Evolutionary conservation across 2,329 filamentous ascomycete species (phyloP).

Genomic region (Cytospora chrysosperma): DNA sequence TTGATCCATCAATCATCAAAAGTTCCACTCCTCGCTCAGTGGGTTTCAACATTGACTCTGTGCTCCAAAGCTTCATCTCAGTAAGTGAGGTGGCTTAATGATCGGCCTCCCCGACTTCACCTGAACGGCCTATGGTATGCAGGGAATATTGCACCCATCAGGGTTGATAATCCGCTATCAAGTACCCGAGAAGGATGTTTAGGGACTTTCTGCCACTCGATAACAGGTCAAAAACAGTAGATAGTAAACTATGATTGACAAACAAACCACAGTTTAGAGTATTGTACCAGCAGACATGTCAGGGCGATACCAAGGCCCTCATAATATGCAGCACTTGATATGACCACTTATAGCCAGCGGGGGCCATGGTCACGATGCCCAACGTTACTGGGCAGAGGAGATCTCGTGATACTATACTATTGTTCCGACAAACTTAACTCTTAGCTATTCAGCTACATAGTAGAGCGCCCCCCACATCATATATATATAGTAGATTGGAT

Average conservation of each 20-base stretch:
- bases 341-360: not conserved
- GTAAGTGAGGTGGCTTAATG: not conserved
- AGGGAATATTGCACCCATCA: not conserved
- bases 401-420: constrained; percentile 9
- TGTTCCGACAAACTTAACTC: not conserved
- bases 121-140: not conserved
- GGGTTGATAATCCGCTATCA: not conserved
- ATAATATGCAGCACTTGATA: not conserved
- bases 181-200: not conserved
- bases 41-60: not conserved
- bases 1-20: not conserved
- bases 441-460: constrained; percentile 2
- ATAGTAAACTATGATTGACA: not conserved
- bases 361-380: constrained; percentile 13
- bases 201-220: not conserved
- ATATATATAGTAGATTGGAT: not conserved
- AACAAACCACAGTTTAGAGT: too few species aligned
- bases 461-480: constrained; percentile 18
- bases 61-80: not conserved
- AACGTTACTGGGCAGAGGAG: not conserved
- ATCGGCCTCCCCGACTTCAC: not conserved
- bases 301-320: not conserved
- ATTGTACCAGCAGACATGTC: not conserved
- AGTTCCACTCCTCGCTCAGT: not conserved
- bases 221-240: not conserved